Conservation (phyloP, 2,329 filamentous ascomycete genomes). For the Aureobasidium sp. region DNA sequence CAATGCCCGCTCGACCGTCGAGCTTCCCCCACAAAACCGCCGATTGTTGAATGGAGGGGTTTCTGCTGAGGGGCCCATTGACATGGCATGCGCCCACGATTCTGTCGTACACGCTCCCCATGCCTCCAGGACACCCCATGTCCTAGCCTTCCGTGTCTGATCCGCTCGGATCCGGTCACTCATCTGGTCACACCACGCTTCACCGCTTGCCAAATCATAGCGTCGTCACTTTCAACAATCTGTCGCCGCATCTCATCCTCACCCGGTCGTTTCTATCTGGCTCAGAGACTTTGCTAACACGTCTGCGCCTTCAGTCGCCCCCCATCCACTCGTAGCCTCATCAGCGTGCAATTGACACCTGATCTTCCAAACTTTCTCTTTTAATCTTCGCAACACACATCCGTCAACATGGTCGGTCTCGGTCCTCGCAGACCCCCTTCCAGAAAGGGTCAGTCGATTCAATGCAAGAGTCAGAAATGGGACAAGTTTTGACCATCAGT, state of each 20-base stretch:
- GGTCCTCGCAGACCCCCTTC: slow-evolving; percentile 59
- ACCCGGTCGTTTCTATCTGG: not conserved
- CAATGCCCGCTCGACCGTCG: not conserved
- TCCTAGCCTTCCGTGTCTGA: not conserved
- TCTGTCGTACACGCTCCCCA: too few relatives aligned
- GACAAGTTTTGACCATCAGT: slow-evolving; percentile 11
- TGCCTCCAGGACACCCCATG: not conserved
- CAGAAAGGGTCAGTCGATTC: slow-evolving; percentile 65
- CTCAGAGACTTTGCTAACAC: not conserved
- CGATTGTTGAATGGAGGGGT: slow-evolving; percentile 8
- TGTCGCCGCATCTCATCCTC: not conserved
- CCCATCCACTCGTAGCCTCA: not conserved
- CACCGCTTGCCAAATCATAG: not conserved
- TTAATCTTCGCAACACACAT: slow-evolving; percentile 7
- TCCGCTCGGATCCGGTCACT: not conserved
- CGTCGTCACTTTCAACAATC: not conserved
- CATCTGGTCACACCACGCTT: not conserved
- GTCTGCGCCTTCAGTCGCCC: not conserved
- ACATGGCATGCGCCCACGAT: not conserved
- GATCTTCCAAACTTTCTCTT: not conserved
- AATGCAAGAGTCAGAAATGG: not conserved
- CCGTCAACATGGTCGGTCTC: slow-evolving; percentile 54
- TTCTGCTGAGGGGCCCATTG: not conserved
- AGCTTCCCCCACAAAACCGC: slow-evolving; percentile 6
- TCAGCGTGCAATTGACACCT: slow-evolving; percentile 3